Percentiles rank a stretch among this genome's conserved stretches.
Conservation (phyloP, 805 yeast genomes). For the Scheffersomyces spartinae region DNA sequence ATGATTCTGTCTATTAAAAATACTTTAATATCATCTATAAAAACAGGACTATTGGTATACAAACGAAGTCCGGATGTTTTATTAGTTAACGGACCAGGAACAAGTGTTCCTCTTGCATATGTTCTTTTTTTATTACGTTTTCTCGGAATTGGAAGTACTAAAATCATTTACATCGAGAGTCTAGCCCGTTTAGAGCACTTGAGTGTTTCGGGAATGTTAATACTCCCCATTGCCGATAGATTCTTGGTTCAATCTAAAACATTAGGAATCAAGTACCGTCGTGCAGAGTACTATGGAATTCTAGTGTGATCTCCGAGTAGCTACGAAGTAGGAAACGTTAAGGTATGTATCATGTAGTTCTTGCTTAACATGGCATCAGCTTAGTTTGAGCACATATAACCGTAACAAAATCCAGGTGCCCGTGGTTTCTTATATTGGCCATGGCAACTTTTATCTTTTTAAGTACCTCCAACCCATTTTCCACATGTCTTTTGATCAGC, state of each 20-base stretch:
- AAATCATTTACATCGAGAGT: conserved; percentile 74
- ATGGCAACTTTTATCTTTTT: too few relatives aligned
- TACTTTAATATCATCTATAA: conserved; percentile 26
- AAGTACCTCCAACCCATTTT: too few relatives aligned
- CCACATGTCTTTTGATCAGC: too few relatives aligned
- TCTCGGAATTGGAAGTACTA: conserved; percentile 34
- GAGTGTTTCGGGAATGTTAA: conserved; percentile 65
- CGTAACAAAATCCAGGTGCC: too few relatives aligned
- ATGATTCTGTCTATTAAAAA: conserved; percentile 33
- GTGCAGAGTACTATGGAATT: conserved; percentile 71
- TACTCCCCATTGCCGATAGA: conserved; percentile 62
- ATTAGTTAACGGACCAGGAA: conserved; percentile 73
- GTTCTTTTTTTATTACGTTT: conserved; percentile 40
- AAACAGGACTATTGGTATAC: conserved; percentile 16
- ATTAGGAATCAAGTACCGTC: conserved; percentile 35
- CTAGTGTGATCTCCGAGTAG: conserved; percentile 35
- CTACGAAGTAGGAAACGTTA: too few relatives aligned
- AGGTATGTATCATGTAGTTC: too few relatives aligned
- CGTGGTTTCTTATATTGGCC: too few relatives aligned
- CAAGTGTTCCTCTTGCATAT: conserved; percentile 59
- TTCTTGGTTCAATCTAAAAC: conserved; percentile 87
- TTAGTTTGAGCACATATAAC: too few relatives aligned
- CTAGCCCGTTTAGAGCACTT: conserved; percentile 69
- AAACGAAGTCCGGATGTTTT: conserved; percentile 32
- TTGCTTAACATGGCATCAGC: too few relatives aligned